phyloP scores from a whole-genome alignment of 352 stramenopile genomes.

The Aphanomyces invadans region DNA sequence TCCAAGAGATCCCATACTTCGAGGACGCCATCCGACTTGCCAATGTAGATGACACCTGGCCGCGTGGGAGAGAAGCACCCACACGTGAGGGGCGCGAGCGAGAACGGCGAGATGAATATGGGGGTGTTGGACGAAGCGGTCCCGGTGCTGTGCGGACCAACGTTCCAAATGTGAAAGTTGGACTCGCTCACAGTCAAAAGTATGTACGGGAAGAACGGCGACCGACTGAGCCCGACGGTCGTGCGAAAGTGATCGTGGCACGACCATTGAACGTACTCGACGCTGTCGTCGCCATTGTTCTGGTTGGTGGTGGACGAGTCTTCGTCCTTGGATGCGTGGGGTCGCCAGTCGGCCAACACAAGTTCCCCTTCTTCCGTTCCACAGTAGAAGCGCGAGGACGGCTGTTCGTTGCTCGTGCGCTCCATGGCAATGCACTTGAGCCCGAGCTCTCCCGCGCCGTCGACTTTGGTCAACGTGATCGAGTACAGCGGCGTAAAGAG shows the following conservation, averaged over 20 bases:
- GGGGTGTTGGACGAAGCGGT: constrained; percentile 51
- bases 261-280: constrained; percentile 90
- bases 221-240: constrained; percentile 68
- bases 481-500: constrained; percentile 80
- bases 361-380: constrained; percentile 87
- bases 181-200: constrained; percentile 83
- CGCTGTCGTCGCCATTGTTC: constrained; percentile 37
- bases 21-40: constrained; percentile 83
- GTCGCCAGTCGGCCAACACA: constrained; percentile 82
- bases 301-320: constrained; percentile 25
- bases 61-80: constrained; percentile 85
- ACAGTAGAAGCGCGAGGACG: constrained; percentile 69
- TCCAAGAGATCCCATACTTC: constrained; percentile 93
- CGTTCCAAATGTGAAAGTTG: constrained; percentile 90
- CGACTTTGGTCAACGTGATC: constrained; percentile 67
- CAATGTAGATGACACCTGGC: constrained; percentile 82
- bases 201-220: constrained; percentile 88
- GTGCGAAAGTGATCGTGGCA: constrained; percentile 82
- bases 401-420: constrained; percentile 44
- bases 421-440: constrained; percentile 67
- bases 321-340: constrained; percentile 37
- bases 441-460: constrained; percentile 53
- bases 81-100: constrained; percentile 65
- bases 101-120: constrained; percentile 84
- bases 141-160: constrained; percentile 35